Evolutionary conservation across 2,329 filamentous ascomycete species (phyloP), one percentile per base, ranked within the genome.

Genomic region (Aspergillus phoenicis): DNA sequence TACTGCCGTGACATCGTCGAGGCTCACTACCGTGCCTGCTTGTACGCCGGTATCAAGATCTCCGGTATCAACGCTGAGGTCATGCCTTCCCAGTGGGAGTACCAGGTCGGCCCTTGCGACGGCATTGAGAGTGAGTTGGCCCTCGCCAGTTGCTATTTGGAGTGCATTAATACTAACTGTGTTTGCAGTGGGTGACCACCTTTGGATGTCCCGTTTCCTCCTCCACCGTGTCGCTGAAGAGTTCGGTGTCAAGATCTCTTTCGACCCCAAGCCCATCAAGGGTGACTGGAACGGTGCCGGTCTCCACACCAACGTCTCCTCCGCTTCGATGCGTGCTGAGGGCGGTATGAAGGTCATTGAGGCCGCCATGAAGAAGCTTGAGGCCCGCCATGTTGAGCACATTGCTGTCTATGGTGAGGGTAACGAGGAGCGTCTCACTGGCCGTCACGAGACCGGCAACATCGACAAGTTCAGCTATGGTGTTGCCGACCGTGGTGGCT

Each of bases 1-100:
- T 95, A 96, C 81, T 94, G 93, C 88, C 90, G 94, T 83, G 94
- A 99, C 77, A 94, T 99, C 65, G 93, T 99, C 70, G 94, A 98
- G 84, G 89, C 91, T 67, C 91, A 96, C 83, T 93, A 92, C 89
- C 91, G 91, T 82, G 89, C 89, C 68, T 97, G 87, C 85, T 77
- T 98, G 80, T 97, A 92, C 78, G 87, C 94, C 63, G 89, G 90
- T 62, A 85, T 99, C 81, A 89, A 93, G 79, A 98, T 99, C 80
- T 97, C 93, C 26, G 95, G 95, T 75, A 98, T 95, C 83, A 99
- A 99, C 81, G 95, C 95, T 68, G 95, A 99, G 86, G 95, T 99
- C 75, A 96, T 97, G 91, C 91, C 93, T 66, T 93, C 91, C 63
- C 94, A 97, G 81, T 98, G 94, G 94, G 94, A 98, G 80, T 97